Evolutionary conservation across 139 green algal genomes (phyloP).

Genomic region (Coccomyxa sp.): DNA sequence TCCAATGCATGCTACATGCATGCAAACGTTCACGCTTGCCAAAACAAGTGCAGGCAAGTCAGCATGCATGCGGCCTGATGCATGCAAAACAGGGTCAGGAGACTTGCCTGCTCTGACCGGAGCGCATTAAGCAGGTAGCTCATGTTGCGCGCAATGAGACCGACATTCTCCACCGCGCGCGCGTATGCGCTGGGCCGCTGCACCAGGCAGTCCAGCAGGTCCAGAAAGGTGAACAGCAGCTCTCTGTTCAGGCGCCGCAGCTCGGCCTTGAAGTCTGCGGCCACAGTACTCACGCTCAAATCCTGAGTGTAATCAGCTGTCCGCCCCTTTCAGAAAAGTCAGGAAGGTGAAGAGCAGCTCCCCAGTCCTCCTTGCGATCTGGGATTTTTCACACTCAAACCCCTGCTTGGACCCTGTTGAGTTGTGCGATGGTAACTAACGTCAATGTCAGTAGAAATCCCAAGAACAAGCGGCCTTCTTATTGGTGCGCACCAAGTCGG

Average conservation of each 20-base stretch:
- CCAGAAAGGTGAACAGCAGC: constrained; percentile 45
- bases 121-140: constrained; percentile 61
- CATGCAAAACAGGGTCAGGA: not conserved
- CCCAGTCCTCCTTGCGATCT: too few species aligned
- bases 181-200: constrained; percentile 41
- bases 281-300: not conserved
- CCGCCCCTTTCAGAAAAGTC: not conserved
- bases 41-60: not conserved
- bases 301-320: not conserved
- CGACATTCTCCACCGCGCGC: constrained; percentile 44
- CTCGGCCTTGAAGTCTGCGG: constrained; percentile 42
- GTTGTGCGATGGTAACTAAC: too few species aligned
- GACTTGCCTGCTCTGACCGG: constrained; percentile 43
- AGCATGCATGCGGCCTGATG: not conserved
- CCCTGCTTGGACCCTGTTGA: too few species aligned
- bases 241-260: constrained; percentile 53
- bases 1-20: not conserved
- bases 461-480: too few species aligned
- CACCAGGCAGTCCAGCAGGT: constrained; percentile 45
- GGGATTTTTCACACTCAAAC: too few species aligned
- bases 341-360: not conserved
- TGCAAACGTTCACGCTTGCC: not conserved
- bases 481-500: constrained; percentile 16
- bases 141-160: constrained; percentile 55
- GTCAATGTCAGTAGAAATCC: too few species aligned